Evolutionary conservation across 257 asterid species (phyloP).

Genomic region (Nicotiana otophora): DNA sequence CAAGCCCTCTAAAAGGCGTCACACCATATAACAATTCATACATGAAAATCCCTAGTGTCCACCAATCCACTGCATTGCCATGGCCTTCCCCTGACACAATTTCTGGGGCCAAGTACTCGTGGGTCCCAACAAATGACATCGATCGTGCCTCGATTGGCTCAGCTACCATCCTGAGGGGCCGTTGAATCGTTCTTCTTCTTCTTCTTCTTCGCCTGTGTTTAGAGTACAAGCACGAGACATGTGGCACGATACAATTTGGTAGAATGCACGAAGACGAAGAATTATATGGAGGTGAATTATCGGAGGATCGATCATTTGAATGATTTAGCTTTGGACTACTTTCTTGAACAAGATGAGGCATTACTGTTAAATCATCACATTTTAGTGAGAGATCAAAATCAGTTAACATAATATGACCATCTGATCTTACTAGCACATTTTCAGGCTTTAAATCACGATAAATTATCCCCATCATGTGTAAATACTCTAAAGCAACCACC

Average conservation of each 20-base stretch:
- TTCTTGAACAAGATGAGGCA: constrained; percentile 41
- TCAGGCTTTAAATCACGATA: constrained; percentile 79
- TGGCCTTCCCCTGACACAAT: constrained; percentile 71
- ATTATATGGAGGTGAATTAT: background rate
- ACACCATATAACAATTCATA: constrained; percentile 56
- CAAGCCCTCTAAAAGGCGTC: constrained; percentile 61
- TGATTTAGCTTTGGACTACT: background rate
- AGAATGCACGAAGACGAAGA: constrained; percentile 40
- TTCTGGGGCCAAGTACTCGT: constrained; percentile 72
- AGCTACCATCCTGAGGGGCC: constrained; percentile 36
- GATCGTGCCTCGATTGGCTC: constrained; percentile 70
- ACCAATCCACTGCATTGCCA: constrained; percentile 78
- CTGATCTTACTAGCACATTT: constrained; percentile 56
- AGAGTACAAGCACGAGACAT: constrained; percentile 20
- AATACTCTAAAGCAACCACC: constrained; percentile 70
- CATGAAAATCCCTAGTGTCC: constrained; percentile 60
- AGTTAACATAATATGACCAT: constrained; percentile 77
- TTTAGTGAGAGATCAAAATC: constrained; percentile 71
- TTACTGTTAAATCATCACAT: constrained; percentile 34
- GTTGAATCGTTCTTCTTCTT: constrained; percentile 5
- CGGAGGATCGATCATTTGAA: background rate
- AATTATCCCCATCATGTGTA: constrained; percentile 69
- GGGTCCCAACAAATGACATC: constrained; percentile 73
- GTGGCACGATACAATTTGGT: constrained; percentile 41
- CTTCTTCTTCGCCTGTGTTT: constrained; percentile 1